Conservation (phyloP, 2,329 filamentous ascomycete species). For the Chaetomiaceae sp. region DNA sequence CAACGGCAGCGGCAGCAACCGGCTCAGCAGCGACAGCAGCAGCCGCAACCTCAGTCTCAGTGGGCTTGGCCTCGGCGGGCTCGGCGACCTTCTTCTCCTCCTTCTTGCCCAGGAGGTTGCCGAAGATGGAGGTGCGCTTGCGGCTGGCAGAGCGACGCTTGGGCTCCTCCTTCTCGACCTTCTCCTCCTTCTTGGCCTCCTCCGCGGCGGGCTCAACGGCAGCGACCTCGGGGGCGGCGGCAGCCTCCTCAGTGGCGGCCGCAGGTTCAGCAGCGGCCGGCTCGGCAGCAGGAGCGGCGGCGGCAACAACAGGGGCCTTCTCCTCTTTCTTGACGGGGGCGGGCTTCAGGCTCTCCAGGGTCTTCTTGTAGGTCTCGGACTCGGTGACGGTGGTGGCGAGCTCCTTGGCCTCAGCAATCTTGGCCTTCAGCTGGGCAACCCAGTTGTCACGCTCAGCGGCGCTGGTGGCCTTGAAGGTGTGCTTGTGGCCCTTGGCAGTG, state of each 20-base stretch:
- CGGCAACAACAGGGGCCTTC: conserved; percentile 34
- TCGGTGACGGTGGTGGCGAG: conserved; percentile 65
- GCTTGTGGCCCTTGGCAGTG: conserved; percentile 81
- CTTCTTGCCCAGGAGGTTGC: conserved; percentile 47
- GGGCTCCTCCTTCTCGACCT: conserved; percentile 50
- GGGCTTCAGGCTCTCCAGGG: conserved; percentile 64
- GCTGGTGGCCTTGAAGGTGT: conserved; percentile 78
- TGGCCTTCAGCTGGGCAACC: conserved; percentile 76
- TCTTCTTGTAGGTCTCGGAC: conserved; percentile 83
- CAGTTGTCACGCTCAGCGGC: conserved; percentile 83
- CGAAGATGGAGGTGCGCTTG: conserved; percentile 61
- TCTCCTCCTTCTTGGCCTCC: conserved; percentile 40
- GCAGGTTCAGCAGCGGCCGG: conserved; percentile 30
- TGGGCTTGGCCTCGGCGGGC: conserved; percentile 29
- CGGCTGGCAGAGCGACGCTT: conserved; percentile 59
- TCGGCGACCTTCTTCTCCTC: conserved; percentile 36
- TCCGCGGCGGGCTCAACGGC: conserved; percentile 36
- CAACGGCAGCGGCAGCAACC: conserved; percentile 32
- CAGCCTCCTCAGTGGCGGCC: conserved; percentile 26
- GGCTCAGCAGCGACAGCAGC: conserved; percentile 30
- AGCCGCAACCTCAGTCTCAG: conserved; percentile 31
- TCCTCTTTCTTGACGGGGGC: conserved; percentile 39
- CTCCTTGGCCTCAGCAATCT: conserved; percentile 80
- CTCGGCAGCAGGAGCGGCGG: conserved; percentile 32
- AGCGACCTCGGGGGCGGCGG: conserved; percentile 28